phyloP scores from a whole-genome alignment of 225 moss, liverwort and hornwort genomes.

The Sphagnum tenellum region DNA sequence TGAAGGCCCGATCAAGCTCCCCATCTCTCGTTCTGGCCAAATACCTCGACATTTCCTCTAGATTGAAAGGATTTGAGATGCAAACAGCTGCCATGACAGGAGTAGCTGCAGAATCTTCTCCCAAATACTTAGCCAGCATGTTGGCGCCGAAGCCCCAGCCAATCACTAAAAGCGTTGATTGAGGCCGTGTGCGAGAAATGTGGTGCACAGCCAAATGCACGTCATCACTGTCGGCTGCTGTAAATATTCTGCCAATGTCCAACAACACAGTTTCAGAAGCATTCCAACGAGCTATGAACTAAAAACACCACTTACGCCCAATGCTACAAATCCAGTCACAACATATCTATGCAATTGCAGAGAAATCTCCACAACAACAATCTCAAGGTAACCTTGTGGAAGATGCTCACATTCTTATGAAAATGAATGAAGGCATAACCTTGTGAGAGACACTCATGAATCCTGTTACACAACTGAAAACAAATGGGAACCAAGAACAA shows the following conservation, averaged over 20 bases:
- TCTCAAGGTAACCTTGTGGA: no score
- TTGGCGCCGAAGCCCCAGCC: conserved; percentile 95
- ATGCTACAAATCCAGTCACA: no score
- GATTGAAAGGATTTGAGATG: conserved; percentile 74
- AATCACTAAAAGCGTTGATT: conserved; percentile 55
- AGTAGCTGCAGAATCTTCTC: conserved; percentile 52
- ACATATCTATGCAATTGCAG: no score
- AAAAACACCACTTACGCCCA: no score
- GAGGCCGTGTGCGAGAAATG: conserved; percentile 45
- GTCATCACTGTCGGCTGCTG: conserved; percentile 96
- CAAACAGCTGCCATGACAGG: conserved; percentile 73
- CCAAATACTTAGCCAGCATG: conserved; percentile 77
- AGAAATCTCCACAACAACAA: no score
- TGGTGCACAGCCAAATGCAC: conserved; percentile 65
- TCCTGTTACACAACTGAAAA: no score
- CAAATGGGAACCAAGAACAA: no score
- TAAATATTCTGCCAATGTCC: conserved; percentile 79
- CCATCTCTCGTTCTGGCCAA: conserved; percentile 32
- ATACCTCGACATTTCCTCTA: conserved; percentile 32
- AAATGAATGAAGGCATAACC: no score
- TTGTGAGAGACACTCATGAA: no score
- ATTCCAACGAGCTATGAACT: no score
- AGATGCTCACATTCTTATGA: no score
- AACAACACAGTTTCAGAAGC: conserved; percentile 19
- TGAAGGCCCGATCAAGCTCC: conserved; percentile 37